phyloP scores from a whole-genome alignment of 495 filamentous ascomycete genomes.

The Penicillium odoratum region DNA sequence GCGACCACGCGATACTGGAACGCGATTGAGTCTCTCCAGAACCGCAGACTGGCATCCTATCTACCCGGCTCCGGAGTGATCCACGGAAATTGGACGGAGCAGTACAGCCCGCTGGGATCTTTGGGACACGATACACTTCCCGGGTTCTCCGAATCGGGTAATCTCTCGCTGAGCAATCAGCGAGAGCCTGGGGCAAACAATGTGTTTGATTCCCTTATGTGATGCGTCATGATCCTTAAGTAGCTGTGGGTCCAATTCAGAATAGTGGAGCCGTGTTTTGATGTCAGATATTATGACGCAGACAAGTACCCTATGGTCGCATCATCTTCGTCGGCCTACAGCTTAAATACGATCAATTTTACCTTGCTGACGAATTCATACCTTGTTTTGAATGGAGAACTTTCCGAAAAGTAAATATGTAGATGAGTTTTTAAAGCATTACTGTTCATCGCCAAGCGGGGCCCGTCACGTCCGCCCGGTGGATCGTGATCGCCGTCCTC shows the following conservation, averaged over 20 bases:
- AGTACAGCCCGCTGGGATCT: conserved; percentile 7
- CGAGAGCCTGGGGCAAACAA: not conserved
- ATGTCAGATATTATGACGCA: not conserved
- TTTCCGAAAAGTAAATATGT: not conserved
- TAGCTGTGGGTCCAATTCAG: not conserved
- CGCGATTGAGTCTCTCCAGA: conserved; percentile 12
- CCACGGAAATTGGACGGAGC: conserved; percentile 9
- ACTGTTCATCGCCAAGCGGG: not conserved
- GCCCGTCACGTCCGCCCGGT: not conserved
- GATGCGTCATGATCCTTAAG: not conserved
- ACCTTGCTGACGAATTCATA: not conserved
- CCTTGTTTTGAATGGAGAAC: not conserved
- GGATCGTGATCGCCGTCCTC: not conserved
- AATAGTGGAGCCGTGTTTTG: not conserved
- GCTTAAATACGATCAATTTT: not conserved
- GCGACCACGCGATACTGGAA: conserved; percentile 15
- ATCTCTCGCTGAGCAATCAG: conserved; percentile 4
- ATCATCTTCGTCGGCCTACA: not conserved
- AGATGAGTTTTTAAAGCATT: not conserved
- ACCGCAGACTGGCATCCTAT: conserved; percentile 9
- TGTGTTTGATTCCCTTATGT: not conserved
- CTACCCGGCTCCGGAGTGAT: conserved; percentile 16
- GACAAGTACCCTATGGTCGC: not conserved
- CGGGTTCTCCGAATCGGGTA: conserved; percentile 9
- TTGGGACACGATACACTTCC: conserved; percentile 1